phyloP scores from a whole-genome alignment of 306 rosid species.

The Citrullus amarus region DNA sequence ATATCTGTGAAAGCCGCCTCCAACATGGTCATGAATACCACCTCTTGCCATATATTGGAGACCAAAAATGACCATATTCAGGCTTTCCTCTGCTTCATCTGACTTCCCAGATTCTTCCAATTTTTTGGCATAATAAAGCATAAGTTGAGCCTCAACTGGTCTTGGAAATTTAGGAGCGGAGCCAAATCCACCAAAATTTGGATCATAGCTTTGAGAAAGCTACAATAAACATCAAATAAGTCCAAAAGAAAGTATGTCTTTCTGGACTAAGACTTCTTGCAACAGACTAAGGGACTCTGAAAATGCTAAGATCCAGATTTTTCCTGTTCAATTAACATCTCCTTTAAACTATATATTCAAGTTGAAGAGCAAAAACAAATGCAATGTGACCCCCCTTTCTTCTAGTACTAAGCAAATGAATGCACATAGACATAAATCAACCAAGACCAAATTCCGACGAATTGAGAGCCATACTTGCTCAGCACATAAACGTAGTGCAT shows the following conservation, averaged over 20 bases:
- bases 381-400: background rate
- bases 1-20: constrained; percentile 97
- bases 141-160: constrained; percentile 85
- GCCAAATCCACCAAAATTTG: constrained; percentile 80
- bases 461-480: constrained; percentile 49
- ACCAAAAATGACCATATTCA: constrained; percentile 48
- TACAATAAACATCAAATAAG: constrained; percentile 21
- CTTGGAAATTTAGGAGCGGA: constrained; percentile 95
- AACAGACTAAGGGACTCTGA: constrained; percentile 3
- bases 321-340: background rate
- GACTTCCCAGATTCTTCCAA: constrained; percentile 49
- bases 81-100: constrained; percentile 31
- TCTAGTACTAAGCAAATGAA: background rate
- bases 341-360: background rate
- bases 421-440: background rate
- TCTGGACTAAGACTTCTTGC: background rate
- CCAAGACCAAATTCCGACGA: background rate
- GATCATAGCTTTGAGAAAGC: constrained; percentile 75
- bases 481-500: constrained; percentile 50
- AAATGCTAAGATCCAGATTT: background rate
- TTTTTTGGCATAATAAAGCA: constrained; percentile 67
- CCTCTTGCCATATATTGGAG: constrained; percentile 93
- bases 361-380: background rate
- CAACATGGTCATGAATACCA: constrained; percentile 82
- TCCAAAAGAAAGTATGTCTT: background rate